phyloP scores from a whole-genome alignment of 2,329 filamentous ascomycete species.

The Fonsecaea erecta region DNA sequence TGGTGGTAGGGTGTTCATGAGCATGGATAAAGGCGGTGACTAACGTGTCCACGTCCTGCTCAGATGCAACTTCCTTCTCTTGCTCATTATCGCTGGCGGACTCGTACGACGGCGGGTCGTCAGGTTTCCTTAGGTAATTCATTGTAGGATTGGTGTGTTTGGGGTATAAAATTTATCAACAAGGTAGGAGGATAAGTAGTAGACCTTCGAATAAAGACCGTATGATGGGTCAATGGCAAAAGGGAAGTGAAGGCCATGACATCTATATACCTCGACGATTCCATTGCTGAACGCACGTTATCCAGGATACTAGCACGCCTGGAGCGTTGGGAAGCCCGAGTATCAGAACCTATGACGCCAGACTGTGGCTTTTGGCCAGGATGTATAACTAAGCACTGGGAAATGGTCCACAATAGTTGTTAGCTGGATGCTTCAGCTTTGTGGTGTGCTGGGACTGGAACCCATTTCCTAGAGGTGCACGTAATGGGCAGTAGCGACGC shows the following conservation, averaged over 20 bases:
- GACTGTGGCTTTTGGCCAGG: background rate
- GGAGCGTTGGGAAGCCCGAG: too few relatives aligned
- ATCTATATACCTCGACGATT: background rate
- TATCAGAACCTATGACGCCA: too few relatives aligned
- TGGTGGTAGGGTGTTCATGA: background rate
- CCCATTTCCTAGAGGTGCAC: too few relatives aligned
- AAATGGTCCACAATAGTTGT: too few relatives aligned
- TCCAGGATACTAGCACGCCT: too few relatives aligned
- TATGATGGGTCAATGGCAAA: background rate
- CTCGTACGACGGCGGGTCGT: background rate
- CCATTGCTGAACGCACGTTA: background rate
- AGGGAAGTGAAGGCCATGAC: background rate
- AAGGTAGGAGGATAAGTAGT: background rate
- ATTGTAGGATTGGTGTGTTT: background rate
- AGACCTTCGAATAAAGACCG: background rate
- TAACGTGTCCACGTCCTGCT: background rate
- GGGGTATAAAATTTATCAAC: background rate
- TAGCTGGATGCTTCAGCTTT: too few relatives aligned
- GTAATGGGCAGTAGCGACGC: too few relatives aligned
- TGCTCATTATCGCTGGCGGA: background rate
- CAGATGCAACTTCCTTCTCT: background rate
- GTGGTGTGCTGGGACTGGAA: too few relatives aligned
- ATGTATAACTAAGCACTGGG: background rate
- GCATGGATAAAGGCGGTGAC: slow-evolving; percentile 6
- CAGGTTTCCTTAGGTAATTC: background rate